Conservation (phyloP, 768 basidiomycete genomes). For the Amanita exitialis region DNA sequence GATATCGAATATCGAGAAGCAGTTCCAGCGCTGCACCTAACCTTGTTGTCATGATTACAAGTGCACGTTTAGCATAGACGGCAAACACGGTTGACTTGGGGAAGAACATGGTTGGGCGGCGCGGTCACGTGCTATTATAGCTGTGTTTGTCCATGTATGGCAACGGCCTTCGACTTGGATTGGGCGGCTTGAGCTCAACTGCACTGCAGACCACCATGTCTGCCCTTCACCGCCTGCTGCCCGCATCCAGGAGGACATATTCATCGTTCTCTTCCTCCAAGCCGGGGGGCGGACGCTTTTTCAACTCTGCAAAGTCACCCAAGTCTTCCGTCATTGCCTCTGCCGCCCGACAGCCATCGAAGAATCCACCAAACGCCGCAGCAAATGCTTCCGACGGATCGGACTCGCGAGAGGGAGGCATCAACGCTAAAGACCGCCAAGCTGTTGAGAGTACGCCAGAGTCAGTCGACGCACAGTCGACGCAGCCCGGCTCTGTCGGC, state of each 20-base stretch:
- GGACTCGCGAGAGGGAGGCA: constrained; percentile 12
- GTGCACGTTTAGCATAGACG: constrained; percentile 1
- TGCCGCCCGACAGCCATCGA: constrained; percentile 11
- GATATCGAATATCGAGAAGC: neutral
- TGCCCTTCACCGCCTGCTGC: constrained; percentile 38
- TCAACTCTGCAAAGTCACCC: constrained; percentile 63
- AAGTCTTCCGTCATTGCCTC: constrained; percentile 31
- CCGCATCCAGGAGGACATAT: constrained; percentile 46
- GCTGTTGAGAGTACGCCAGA: neutral
- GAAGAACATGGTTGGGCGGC: neutral
- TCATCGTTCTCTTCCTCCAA: constrained; percentile 78
- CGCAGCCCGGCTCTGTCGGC: neutral
- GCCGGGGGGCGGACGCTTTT: constrained; percentile 64
- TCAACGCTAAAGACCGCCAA: neutral
- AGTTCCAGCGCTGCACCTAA: neutral
- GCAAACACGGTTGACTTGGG: neutral
- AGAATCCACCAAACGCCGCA: constrained; percentile 13
- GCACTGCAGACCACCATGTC: constrained; percentile 28
- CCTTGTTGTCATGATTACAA: neutral
- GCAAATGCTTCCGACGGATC: constrained; percentile 14
- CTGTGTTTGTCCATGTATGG: constrained; percentile 1
- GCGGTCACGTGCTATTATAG: neutral
- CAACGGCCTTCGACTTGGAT: neutral
- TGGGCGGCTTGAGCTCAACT: neutral
- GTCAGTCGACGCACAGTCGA: neutral